A percentile compares a stretch with the other conserved stretches of the same genome.
Conservation (phyloP, 2,329 filamentous ascomycete genomes). For the Ciborinia camelliae region DNA sequence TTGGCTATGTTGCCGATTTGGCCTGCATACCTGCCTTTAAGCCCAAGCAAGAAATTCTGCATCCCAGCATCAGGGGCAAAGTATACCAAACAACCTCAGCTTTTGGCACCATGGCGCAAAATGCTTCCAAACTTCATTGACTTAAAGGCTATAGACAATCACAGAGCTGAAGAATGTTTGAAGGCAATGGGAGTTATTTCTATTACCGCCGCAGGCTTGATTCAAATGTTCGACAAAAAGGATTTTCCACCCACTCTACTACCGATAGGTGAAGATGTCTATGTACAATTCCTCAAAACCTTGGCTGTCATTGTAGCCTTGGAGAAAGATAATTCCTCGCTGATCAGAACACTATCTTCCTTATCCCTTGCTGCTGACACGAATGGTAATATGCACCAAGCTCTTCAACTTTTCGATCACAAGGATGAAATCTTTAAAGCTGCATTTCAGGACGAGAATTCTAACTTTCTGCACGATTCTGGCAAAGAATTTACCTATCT, state of each 20-base stretch:
- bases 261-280: conserved; percentile 1
- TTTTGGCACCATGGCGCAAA: conserved; percentile 31
- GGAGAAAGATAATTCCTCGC: neutral
- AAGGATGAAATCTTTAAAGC: conserved; percentile 30
- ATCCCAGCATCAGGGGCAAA: conserved; percentile 23
- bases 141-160: neutral
- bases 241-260: conserved; percentile 20
- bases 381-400: conserved; percentile 21
- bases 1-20: conserved; percentile 23
- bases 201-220: neutral
- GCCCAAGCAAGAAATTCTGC: neutral
- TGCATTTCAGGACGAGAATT: conserved; percentile 29
- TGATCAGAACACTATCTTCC: neutral
- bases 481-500: conserved; percentile 19
- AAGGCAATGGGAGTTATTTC: neutral
- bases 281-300: neutral
- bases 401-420: conserved; percentile 31
- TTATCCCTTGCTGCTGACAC: conserved; percentile 28
- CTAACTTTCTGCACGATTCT: conserved; percentile 29
- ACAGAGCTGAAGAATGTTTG: neutral
- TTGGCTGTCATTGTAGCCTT: neutral
- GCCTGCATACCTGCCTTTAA: conserved; percentile 16
- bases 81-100: conserved; percentile 21
- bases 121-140: conserved; percentile 26
- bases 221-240: conserved; percentile 23